These are phyloP conservation scores for Talaromyces sp. DNA, from an alignment of 2,329 filamentous ascomycete genomes.

Conservation along the genomic window DNA sequence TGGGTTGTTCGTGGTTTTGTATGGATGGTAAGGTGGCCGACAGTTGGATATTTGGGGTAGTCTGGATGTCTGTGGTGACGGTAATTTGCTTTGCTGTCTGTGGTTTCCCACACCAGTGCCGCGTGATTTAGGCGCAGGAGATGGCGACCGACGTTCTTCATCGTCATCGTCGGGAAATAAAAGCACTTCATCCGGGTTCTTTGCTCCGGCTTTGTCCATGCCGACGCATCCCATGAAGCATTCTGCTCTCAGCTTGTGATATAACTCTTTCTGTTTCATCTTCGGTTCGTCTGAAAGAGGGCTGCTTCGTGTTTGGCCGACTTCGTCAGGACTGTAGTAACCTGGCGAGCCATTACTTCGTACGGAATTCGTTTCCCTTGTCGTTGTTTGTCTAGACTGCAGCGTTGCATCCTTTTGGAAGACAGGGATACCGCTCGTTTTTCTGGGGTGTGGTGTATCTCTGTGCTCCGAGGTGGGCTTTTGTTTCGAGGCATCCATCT, in stretches of 20 bases:
- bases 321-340: constrained; percentile 36
- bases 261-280: constrained; percentile 18
- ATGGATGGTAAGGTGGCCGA: not conserved
- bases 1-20: not conserved
- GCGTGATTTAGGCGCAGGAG: constrained; percentile 16
- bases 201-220: constrained; percentile 27
- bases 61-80: not conserved
- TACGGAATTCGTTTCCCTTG: constrained; percentile 3
- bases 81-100: not conserved
- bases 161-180: constrained; percentile 25
- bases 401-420: not conserved
- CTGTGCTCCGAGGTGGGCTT: constrained; percentile 23
- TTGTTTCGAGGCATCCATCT: constrained; percentile 13
- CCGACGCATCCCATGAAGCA: constrained; percentile 39
- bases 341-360: constrained; percentile 9
- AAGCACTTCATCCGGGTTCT: constrained; percentile 33
- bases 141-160: constrained; percentile 19
- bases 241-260: constrained; percentile 21
- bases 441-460: not conserved
- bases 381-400: constrained; percentile 1
- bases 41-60: not conserved
- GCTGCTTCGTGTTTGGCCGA: constrained; percentile 32
- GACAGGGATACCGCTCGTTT: not conserved
- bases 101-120: constrained; percentile 15
- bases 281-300: constrained; percentile 30